Base-by-base conservation (phyloP, 2,329 filamentous ascomycete genomes). In the Fusarium lateritium region DNA sequence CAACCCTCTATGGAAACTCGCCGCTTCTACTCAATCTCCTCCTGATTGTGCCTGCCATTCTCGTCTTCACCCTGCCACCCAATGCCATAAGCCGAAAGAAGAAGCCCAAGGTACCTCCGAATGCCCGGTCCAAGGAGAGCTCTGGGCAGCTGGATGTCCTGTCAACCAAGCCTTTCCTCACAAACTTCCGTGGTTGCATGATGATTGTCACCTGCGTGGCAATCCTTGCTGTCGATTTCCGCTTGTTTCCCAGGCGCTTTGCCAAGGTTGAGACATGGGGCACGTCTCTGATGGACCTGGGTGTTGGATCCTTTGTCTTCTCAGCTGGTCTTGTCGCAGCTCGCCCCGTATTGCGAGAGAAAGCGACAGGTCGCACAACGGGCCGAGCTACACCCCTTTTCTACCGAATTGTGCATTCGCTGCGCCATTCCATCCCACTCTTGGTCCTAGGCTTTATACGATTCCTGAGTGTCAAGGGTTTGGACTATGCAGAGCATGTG, bases 261-360 rank as follows among this genome's bases (percentile, higher is more conserved):
- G 96, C 94, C 59, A 99, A 99, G 83, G 96, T 97, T 4, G 96
- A 99, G 81, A 98, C 93, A n/a, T 99, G 96, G 94, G 96, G 96
- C 56, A 98, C 95, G 2, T 98, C 95, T n/a, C 83, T 99, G 65
- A 99, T 99, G 96, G 96, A 99, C 78, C 85, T 98, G 75, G 96
- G 96, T 49, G 96, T 99, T 47, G 96, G 96, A 28, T 97, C 94
- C 14, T 99, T 99, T 81, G 96, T 99, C 73, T 99, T 97, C 80
- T 94, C 94, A 4, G 92, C 92, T 17, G 96, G 96, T 22, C 84
- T 98, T 34, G 94, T 98, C n/a, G 94, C 93, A 38, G 94, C 94
- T 15, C 88, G 95, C 19, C 89, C 93, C 3, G 85, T 94, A 14
- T 83, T 98, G 46, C 94, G 92, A 77, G 89, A 92, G 73, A 86